Evolutionary conservation across 1,284 basidiomycete genomes (phyloP).

Genomic region (Acaromyces ingoldii): DNA sequence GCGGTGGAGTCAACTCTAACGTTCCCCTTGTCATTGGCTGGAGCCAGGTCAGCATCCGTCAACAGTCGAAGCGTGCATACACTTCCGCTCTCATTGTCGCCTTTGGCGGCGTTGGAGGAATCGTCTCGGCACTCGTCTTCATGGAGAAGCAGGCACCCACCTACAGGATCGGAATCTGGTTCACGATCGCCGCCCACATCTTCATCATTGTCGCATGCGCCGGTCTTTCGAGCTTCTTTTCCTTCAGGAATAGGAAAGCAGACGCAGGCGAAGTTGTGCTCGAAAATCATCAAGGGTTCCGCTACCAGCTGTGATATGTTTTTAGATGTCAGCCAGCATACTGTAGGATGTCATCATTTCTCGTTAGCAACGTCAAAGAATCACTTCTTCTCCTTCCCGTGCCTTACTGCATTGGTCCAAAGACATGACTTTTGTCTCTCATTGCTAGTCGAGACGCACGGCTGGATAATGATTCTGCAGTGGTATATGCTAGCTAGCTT

Average conservation of each 20-base stretch:
- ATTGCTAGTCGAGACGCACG: too few relatives aligned
- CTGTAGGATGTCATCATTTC: too few relatives aligned
- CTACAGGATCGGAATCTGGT: slow-evolving; percentile 30
- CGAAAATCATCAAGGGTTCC: slow-evolving; percentile 5
- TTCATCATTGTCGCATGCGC: background rate
- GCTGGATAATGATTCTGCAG: too few relatives aligned
- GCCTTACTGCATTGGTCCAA: too few relatives aligned
- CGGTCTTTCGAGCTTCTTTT: slow-evolving; percentile 2
- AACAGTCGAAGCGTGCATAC: slow-evolving; percentile 52
- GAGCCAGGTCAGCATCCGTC: slow-evolving; percentile 52
- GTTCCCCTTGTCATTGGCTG: slow-evolving; percentile 38
- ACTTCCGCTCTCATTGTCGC: slow-evolving; percentile 52
- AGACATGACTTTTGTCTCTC: too few relatives aligned
- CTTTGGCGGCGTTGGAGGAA: slow-evolving; percentile 54
- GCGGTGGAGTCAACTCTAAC: slow-evolving; percentile 48
- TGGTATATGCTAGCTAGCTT: too few relatives aligned
- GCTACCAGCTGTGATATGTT: slow-evolving; percentile 9
- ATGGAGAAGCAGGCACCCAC: slow-evolving; percentile 39
- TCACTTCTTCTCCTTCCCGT: too few relatives aligned
- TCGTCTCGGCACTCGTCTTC: slow-evolving; percentile 51
- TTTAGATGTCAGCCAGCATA: too few relatives aligned
- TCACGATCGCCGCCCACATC: background rate
- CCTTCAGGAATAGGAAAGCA: background rate
- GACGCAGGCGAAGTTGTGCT: background rate
- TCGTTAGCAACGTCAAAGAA: too few relatives aligned